phyloP scores from a whole-genome alignment of 305 asterid genomes.

The Andrographis paniculata region DNA sequence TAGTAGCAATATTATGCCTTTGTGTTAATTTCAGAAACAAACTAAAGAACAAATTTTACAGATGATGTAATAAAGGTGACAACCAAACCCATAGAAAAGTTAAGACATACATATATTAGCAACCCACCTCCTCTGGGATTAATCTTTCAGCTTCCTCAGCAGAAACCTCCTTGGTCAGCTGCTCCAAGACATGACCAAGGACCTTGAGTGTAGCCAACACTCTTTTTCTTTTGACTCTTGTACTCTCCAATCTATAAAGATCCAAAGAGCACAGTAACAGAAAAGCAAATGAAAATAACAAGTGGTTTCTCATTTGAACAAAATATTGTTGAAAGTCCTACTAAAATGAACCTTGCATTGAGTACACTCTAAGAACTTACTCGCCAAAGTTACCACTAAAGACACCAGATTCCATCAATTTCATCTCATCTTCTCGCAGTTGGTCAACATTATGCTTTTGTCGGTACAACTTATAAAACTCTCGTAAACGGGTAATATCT shows the following conservation, averaged over 20 bases:
- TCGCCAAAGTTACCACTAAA: conserved; percentile 94
- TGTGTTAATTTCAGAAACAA: too few species aligned
- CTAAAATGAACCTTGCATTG: too few species aligned
- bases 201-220: conserved; percentile 92
- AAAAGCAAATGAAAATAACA: conserved; percentile 9
- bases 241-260: conserved; percentile 73
- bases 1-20: too few species aligned
- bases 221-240: conserved; percentile 67
- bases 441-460: conserved; percentile 68
- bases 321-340: too few species aligned
- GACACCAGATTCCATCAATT: conserved; percentile 84
- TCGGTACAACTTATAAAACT: conserved; percentile 72
- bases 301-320: too few species aligned
- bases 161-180: conserved; percentile 70
- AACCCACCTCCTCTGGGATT: conserved; percentile 75
- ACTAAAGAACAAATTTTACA: too few species aligned
- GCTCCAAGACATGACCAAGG: conserved; percentile 74
- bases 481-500: conserved; percentile 79
- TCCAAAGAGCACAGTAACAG: conserved; percentile 6
- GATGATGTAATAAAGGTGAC: too few species aligned
- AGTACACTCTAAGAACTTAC: conserved; percentile 65
- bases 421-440: conserved; percentile 86
- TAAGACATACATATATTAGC: conserved; percentile 2
- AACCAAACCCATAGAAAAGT: background rate
- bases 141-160: conserved; percentile 93